phyloP scores from a whole-genome alignment of 139 green algal species.

The Astrephomene gubernaculifera region DNA sequence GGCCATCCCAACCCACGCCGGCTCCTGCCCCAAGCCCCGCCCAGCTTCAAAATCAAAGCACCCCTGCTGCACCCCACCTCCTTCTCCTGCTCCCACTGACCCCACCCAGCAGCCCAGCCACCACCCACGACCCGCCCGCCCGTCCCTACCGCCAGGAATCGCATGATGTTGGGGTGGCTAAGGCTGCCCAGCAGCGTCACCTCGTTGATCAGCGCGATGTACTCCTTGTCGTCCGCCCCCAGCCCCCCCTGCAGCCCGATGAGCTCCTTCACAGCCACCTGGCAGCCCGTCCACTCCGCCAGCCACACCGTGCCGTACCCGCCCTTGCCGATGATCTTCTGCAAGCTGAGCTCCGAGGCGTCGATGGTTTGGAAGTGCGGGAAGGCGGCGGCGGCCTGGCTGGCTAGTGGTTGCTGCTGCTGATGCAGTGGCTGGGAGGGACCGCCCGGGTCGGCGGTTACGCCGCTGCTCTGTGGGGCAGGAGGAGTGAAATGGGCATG shows the following conservation, averaged over 20 bases:
- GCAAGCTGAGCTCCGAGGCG: constrained; percentile 50
- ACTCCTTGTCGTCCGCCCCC: constrained; percentile 1
- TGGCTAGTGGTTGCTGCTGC: too few species aligned
- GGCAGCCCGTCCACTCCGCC: constrained; percentile 65
- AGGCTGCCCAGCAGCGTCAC: constrained; percentile 58
- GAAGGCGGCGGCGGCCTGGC: background rate
- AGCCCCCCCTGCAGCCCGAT: constrained; percentile 24
- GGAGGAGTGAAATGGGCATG: too few species aligned
- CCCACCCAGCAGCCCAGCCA: background rate
- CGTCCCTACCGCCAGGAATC: constrained; percentile 63
- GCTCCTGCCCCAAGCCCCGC: too few species aligned
- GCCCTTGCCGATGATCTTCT: constrained; percentile 59
- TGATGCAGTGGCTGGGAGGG: too few species aligned
- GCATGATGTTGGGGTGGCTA: constrained; percentile 64
- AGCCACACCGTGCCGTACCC: constrained; percentile 73
- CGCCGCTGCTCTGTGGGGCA: background rate
- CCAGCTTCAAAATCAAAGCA: too few species aligned
- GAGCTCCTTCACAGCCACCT: constrained; percentile 76
- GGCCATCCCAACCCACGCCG: too few species aligned
- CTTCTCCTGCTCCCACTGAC: background rate
- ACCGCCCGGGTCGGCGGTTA: background rate
- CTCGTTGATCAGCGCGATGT: constrained; percentile 50
- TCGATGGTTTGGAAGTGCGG: constrained; percentile 61
- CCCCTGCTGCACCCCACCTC: background rate
- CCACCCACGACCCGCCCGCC: background rate